phyloP scores from a whole-genome alignment of 352 stramenopile species.

The Globisporangium abappressorium region DNA sequence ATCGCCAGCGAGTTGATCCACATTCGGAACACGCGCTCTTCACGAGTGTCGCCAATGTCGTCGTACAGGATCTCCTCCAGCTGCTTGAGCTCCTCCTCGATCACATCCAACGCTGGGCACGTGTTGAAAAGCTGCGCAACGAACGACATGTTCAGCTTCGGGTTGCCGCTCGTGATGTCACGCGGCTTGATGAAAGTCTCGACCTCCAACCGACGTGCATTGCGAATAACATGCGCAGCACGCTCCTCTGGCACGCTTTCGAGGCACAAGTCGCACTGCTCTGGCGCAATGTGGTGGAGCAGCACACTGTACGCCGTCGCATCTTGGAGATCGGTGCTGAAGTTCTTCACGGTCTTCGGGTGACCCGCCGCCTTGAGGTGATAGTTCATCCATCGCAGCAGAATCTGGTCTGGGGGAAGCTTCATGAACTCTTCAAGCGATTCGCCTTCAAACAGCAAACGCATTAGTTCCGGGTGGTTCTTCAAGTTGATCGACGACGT shows the following conservation, averaged over 20 bases:
- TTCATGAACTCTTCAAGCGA: slow-evolving; percentile 89
- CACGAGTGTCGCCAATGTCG: slow-evolving; percentile 80
- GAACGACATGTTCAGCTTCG: slow-evolving; percentile 91
- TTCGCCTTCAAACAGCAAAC: slow-evolving; percentile 83
- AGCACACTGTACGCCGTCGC: slow-evolving; percentile 85
- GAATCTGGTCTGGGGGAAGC: slow-evolving; percentile 88
- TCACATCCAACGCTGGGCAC: slow-evolving; percentile 77
- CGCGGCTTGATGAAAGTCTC: slow-evolving; percentile 91
- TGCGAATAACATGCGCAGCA: slow-evolving; percentile 80
- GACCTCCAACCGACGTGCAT: slow-evolving; percentile 77
- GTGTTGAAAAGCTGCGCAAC: slow-evolving; percentile 92
- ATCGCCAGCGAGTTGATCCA: slow-evolving; percentile 93
- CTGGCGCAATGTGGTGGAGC: slow-evolving; percentile 83
- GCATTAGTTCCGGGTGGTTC: slow-evolving; percentile 90
- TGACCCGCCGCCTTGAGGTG: slow-evolving; percentile 81
- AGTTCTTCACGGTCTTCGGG: slow-evolving; percentile 75
- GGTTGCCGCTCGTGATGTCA: slow-evolving; percentile 91
- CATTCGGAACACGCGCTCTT: slow-evolving; percentile 89
- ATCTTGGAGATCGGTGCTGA: slow-evolving; percentile 79
- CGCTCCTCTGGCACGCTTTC: slow-evolving; percentile 58
- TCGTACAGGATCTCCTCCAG: slow-evolving; percentile 88
- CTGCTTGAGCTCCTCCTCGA: slow-evolving; percentile 84
- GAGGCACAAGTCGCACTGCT: slow-evolving; percentile 62
- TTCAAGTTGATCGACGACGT: slow-evolving; percentile 92
- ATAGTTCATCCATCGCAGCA: slow-evolving; percentile 94